Percentiles rank a stretch among this genome's conserved stretches.
Conservation (phyloP, 306 rosid genomes). For the Mimosa bimucronata region DNA sequence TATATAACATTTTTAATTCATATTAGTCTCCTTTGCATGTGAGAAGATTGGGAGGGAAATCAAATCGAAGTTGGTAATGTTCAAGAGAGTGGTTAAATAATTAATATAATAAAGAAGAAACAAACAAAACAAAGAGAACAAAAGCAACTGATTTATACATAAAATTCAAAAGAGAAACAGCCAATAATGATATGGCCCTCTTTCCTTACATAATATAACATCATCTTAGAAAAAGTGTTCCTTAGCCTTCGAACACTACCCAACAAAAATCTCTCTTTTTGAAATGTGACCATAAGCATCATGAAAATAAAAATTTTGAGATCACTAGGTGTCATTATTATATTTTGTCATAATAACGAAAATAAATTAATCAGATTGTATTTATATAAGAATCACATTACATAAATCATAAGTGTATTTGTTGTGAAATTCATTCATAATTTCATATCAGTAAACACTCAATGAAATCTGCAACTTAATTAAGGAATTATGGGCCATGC, state of each 20-base stretch:
- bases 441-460: background rate
- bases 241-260: constrained; percentile 39
- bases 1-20: background rate
- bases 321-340: too few species aligned
- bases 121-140: constrained; percentile 43
- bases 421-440: background rate
- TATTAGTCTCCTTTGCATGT: constrained; percentile 19
- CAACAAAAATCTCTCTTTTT: constrained; percentile 30
- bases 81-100: constrained; percentile 15
- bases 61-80: background rate
- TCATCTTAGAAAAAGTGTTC: constrained; percentile 50
- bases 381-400: background rate
- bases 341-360: background rate
- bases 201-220: constrained; percentile 39
- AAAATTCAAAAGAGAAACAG: constrained; percentile 34
- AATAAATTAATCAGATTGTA: background rate
- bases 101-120: constrained; percentile 28
- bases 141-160: constrained; percentile 21
- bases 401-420: background rate
- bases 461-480: background rate
- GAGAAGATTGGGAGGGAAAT: constrained; percentile 29
- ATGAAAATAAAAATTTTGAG: background rate
- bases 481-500: background rate
- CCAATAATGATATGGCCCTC: constrained; percentile 64
- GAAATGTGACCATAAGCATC: background rate